These are phyloP conservation scores for Lactarius sp. DNA, from an alignment of 768 basidiomycete genomes.

Conservation along the genomic window DNA sequence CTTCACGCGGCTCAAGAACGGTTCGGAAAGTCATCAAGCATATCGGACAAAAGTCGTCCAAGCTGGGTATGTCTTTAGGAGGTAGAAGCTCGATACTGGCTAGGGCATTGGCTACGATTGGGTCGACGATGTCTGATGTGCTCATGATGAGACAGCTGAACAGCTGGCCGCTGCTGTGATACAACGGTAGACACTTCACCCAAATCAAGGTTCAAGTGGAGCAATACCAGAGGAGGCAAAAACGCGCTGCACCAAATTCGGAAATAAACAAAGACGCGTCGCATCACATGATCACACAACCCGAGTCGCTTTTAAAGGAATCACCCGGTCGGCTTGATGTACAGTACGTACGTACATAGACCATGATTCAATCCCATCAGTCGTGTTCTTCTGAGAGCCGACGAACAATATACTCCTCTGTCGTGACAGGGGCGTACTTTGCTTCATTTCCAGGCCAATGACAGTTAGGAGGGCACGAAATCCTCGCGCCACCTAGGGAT, in stretches of 20 bases:
- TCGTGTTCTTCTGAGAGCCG: conserved; percentile 56
- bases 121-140: conserved; percentile 1
- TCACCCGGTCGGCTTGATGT: no score
- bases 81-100: conserved; percentile 12
- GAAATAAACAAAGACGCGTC: conserved; percentile 26
- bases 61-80: conserved; percentile 18
- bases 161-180: not conserved
- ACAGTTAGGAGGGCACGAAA: conserved; percentile 68
- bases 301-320: no score
- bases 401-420: conserved; percentile 73
- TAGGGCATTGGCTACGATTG: conserved; percentile 12
- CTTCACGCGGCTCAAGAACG: conserved; percentile 34
- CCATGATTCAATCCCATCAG: not conserved
- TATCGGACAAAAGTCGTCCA: conserved; percentile 60
- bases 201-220: not conserved
- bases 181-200: not conserved
- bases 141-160: conserved; percentile 3
- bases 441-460: conserved; percentile 43
- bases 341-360: not conserved
- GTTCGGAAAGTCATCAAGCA: conserved; percentile 51
- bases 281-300: conserved; percentile 20
- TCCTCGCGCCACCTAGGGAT: conserved; percentile 54
- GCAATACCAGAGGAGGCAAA: no score
- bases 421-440: conserved; percentile 67
- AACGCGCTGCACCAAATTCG: not conserved